phyloP scores from a whole-genome alignment of 1,284 basidiomycete genomes.

The Cryptococcus maquisensis region DNA sequence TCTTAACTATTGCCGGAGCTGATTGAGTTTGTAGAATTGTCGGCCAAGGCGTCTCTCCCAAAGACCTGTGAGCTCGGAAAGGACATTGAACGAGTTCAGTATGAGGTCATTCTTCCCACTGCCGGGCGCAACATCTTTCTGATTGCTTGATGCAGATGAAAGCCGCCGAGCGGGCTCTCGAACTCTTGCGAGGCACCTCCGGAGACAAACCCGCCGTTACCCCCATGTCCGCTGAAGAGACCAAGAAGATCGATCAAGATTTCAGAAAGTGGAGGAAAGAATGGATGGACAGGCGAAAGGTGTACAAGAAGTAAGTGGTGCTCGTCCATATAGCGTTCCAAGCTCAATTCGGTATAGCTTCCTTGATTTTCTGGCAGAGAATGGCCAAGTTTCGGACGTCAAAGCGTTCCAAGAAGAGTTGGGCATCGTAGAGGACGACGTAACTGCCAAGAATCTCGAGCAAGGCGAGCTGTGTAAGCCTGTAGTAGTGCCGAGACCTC shows the following conservation, averaged over 20 bases:
- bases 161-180: slow-evolving; percentile 23
- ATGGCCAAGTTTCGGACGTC: slow-evolving; percentile 19
- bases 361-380: slow-evolving; percentile 30
- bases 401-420: slow-evolving; percentile 40
- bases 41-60: slow-evolving; percentile 59
- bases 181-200: slow-evolving; percentile 19
- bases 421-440: slow-evolving; percentile 39
- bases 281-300: slow-evolving; percentile 40
- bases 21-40: slow-evolving; percentile 55
- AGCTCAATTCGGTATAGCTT: slow-evolving; percentile 18
- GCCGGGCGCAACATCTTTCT: background rate
- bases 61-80: slow-evolving; percentile 61
- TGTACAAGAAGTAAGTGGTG: slow-evolving; percentile 42
- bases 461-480: slow-evolving; percentile 40
- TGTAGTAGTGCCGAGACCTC: background rate
- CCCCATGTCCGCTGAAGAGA: slow-evolving; percentile 34
- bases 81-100: slow-evolving; percentile 32
- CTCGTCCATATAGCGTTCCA: background rate
- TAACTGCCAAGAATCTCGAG: slow-evolving; percentile 36
- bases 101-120: slow-evolving; percentile 28
- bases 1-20: background rate
- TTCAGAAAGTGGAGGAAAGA: slow-evolving; percentile 46
- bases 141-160: slow-evolving; percentile 25
- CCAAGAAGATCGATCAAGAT: slow-evolving; percentile 38
- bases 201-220: slow-evolving; percentile 12